A percentile compares a stretch with the other conserved stretches of the same genome.
Evolutionary conservation across 495 filamentous ascomycete species (phyloP).

Genomic region (Hypoxylon subgilvum): DNA sequence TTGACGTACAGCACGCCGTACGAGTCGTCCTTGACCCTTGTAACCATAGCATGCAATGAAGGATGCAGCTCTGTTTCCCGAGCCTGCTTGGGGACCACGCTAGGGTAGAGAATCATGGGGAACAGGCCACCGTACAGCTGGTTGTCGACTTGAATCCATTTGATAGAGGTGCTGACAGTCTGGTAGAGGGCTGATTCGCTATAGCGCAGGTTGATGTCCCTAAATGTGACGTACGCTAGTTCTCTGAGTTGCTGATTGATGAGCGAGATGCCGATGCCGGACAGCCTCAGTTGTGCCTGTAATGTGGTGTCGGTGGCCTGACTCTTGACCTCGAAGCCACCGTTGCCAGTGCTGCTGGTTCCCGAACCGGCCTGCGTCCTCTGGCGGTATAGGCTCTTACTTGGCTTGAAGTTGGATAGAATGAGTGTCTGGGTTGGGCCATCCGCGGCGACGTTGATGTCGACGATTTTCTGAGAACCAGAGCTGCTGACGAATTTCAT

Average conservation of each 20-base stretch:
- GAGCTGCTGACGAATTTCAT: slow-evolving; percentile 74
- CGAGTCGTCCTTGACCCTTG: slow-evolving; percentile 95
- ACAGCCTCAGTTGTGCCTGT: slow-evolving; percentile 82
- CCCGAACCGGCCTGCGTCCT: slow-evolving; percentile 67
- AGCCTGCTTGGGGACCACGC: slow-evolving; percentile 97
- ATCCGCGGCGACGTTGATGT: slow-evolving; percentile 92
- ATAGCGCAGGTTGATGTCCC: slow-evolving; percentile 89
- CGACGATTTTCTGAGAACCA: slow-evolving; percentile 77
- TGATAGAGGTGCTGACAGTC: slow-evolving; percentile 84
- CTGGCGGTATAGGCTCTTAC: slow-evolving; percentile 93
- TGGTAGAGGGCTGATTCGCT: slow-evolving; percentile 92
- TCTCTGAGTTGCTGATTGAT: slow-evolving; percentile 92
- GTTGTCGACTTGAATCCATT: slow-evolving; percentile 99
- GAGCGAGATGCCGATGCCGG: slow-evolving; percentile 90
- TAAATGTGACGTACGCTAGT: slow-evolving; percentile 89
- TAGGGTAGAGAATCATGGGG: slow-evolving; percentile 95
- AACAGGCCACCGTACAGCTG: slow-evolving; percentile 98
- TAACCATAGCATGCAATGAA: slow-evolving; percentile 88
- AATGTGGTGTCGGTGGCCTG: slow-evolving; percentile 85
- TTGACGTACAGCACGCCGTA: slow-evolving; percentile 99
- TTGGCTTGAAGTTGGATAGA: slow-evolving; percentile 90
- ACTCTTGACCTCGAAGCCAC: slow-evolving; percentile 91
- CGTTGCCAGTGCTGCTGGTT: slow-evolving; percentile 52
- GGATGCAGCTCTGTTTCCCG: slow-evolving; percentile 97
- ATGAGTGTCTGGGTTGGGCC: slow-evolving; percentile 94